These are phyloP conservation scores for Xerocomellus chrysenteron DNA, from an alignment of 768 basidiomycete species.

Conservation along the genomic window DNA sequence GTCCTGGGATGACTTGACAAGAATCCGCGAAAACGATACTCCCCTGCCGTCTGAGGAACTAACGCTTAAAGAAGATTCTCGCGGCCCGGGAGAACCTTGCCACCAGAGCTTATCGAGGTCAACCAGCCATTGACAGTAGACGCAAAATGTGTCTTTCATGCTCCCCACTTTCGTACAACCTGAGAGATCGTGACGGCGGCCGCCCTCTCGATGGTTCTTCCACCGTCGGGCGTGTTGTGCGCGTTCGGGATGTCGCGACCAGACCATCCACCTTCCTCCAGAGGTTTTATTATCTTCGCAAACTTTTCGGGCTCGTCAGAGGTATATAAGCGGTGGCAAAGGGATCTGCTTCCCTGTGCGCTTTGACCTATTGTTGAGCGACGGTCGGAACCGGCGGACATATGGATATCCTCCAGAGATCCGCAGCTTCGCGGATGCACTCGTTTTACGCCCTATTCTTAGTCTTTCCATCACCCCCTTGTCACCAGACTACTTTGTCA, in stretches of 20 bases:
- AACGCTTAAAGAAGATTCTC: neutral
- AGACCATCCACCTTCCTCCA: neutral
- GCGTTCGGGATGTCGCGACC: neutral
- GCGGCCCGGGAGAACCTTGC: neutral
- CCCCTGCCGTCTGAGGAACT: neutral
- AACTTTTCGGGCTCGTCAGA: neutral
- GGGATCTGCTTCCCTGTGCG: neutral
- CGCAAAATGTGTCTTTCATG: neutral
- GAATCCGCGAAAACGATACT: no score
- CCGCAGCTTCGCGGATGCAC: neutral
- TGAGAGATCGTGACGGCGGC: neutral
- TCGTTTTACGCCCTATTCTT: no score
- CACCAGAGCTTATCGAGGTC: neutral
- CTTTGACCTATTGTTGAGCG: neutral
- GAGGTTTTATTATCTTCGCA: neutral
- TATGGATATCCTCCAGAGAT: neutral
- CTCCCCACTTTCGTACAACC: neutral
- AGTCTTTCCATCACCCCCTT: no score
- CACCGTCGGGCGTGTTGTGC: conserved; percentile 2
- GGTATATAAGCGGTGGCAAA: neutral
- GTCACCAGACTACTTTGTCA: neutral
- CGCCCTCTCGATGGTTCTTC: neutral
- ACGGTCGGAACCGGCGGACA: neutral
- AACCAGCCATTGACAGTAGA: neutral
- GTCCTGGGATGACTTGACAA: no score